phyloP scores from a whole-genome alignment of 768 basidiomycete genomes.

The Pholiota conissans region DNA sequence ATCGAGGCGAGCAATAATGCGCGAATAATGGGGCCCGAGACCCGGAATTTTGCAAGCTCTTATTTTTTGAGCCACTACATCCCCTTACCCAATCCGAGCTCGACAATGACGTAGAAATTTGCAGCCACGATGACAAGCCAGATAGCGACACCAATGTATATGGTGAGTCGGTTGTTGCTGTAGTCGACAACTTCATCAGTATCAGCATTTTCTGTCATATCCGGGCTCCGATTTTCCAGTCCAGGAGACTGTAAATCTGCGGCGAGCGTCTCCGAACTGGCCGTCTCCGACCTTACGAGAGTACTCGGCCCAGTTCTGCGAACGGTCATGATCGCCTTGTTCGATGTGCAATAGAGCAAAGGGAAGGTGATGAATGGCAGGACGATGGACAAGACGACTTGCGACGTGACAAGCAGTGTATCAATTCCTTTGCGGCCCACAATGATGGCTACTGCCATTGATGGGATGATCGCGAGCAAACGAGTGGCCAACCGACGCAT shows the following conservation, averaged over 20 bases:
- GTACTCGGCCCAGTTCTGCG: constrained; percentile 35
- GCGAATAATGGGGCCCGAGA: too few relatives aligned
- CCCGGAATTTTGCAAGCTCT: not conserved
- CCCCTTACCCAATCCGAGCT: constrained; percentile 35
- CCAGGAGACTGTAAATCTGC: not conserved
- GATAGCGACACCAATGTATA: constrained; percentile 51
- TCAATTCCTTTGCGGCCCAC: constrained; percentile 72
- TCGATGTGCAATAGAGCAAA: constrained; percentile 74
- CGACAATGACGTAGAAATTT: constrained; percentile 75
- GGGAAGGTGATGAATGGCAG: constrained; percentile 87
- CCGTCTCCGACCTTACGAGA: constrained; percentile 8
- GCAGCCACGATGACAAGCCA: constrained; percentile 70
- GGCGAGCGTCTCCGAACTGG: not conserved
- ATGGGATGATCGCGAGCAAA: constrained; percentile 78
- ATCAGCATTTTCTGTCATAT: constrained; percentile 13
- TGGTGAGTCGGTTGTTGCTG: constrained; percentile 57
- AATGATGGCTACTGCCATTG: constrained; percentile 73
- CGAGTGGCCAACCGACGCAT: constrained; percentile 84
- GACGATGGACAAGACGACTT: constrained; percentile 81
- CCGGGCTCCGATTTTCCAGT: constrained; percentile 1
- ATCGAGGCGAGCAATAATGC: too few relatives aligned
- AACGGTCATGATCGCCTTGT: constrained; percentile 70
- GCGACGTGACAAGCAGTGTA: constrained; percentile 79
- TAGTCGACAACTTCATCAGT: constrained; percentile 50
- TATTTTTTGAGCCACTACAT: not conserved